Evolutionary conservation across 2,329 filamentous ascomycete genomes (phyloP), one percentile per base, ranked within the genome.

Genomic region (Cladosporium sp.): DNA sequence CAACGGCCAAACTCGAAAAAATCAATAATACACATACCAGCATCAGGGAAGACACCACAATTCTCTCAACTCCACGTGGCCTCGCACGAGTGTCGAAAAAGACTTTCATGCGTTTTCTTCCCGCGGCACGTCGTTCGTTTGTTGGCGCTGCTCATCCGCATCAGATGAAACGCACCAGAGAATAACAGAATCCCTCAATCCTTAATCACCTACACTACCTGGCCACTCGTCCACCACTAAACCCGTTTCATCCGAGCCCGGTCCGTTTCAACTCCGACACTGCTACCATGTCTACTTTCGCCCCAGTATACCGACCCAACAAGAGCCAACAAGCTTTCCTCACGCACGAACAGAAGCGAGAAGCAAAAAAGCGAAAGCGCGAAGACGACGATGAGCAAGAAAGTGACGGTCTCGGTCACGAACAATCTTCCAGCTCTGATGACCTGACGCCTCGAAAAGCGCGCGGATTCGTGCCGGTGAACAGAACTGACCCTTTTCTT

Each of bases 401-500:
- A 12, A 48, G 37, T 27, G 37, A 40, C 18, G 38, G 37, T 13
- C 32, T 37, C 11, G 40, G 32, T 40, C 27, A 17, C 20, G 37
- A 19, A 30, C 29, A 52, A 50, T 44, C 43, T 51, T 36, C 45
- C 15, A 37, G 32, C 17, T 41, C 45, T 2, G 34, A 41, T 30
- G 43, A 44, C 34, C 34, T 22, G 38, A 52, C 15, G 41, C 55
- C 40, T 44, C 27, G 29, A 17, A 42, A 27, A 12, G 20, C 27
- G 22, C 20, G 12, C 8, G 36, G 41, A 24, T 41, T 42, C 17
- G 42, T 58, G 38, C 60, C 62, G 3, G 56, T 65, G 36, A 62
- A 59, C 51, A 60, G 52, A 34, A 66, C 54, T 20, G 66, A 69
- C 54, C 65, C 63, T 9, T 64, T 65, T 52, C 60, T 64, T 60